Base-by-base conservation (phyloP, 176 grass and related monocot genomes). In the Aegilops speltoides region DNA sequence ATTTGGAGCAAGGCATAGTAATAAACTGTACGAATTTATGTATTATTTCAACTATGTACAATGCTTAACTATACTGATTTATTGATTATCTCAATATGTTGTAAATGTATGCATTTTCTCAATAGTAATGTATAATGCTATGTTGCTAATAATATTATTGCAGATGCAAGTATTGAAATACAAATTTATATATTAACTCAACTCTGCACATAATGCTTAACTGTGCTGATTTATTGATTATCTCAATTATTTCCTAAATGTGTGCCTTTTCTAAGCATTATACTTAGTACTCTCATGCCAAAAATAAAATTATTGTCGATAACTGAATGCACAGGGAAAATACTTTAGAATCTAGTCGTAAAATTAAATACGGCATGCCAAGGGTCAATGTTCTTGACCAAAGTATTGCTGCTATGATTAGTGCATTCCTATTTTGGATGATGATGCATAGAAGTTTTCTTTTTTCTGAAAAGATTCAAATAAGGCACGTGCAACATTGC, bases 21-120 rank as follows among this genome's bases (percentile, higher is more conserved):
- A 31, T 32, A 63, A 40, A 15, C 32, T 34, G 22, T 22, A 76
- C 8, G 23, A 0, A 4, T 4, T 62, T 76, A 52, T 86, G 23
- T 71, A 29, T 70, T 52, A 41, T 66, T 82, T 89, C 68, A 48
- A 40, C 56, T 24, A 61, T 78, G 10, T 46, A 57, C 67, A 63
- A 8, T 64, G 15, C 45, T 75, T 79, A 64, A 37, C 54, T 37
- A 3, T 19, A 50, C 50, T 24, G 20, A n/a, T 77, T 70, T 70
- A 60, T 73, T 37, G 16, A 64, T 64, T 43, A 66, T 79, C 22
- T 15, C 4, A 26, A 19, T 10, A 31, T 64, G 26, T 46, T 79
- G 31, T 43, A 43, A 82, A 15, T n/a, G 7, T 46, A 12, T 50
- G 19, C 4, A 20, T 68, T 45, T 23, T 64, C 62, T 81, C 11